Evolutionary conservation across 1,284 basidiomycete genomes (phyloP).

Genomic region (Apiotrichum siamense): DNA sequence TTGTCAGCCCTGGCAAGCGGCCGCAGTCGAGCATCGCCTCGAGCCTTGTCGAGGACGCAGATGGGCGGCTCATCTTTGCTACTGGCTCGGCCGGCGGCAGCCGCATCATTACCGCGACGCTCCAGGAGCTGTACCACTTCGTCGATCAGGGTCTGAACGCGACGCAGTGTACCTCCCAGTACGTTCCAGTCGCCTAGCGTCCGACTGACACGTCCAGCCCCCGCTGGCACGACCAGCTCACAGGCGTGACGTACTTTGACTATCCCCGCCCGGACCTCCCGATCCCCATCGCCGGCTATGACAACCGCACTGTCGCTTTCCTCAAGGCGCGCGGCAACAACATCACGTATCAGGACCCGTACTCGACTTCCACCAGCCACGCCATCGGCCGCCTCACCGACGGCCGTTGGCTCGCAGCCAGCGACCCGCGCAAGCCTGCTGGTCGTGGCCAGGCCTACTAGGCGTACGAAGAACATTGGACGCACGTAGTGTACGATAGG

Average conservation of each 20-base stretch:
- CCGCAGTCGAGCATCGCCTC: constrained; percentile 46
- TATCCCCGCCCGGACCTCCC: constrained; percentile 19
- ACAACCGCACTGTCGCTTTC: constrained; percentile 42
- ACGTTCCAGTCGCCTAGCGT: constrained; percentile 1
- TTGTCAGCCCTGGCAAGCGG: constrained; percentile 43
- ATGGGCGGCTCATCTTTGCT: constrained; percentile 41
- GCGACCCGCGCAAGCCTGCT: constrained; percentile 17
- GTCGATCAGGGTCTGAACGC: constrained; percentile 34
- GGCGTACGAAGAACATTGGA: background rate
- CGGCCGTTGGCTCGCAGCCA: constrained; percentile 22
- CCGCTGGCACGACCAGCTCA: constrained; percentile 49
- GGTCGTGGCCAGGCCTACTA: constrained; percentile 10
- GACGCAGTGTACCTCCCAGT: constrained; percentile 24
- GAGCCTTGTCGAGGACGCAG: constrained; percentile 42
- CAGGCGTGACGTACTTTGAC: constrained; percentile 41
- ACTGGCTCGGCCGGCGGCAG: constrained; percentile 47
- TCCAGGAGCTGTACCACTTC: constrained; percentile 39
- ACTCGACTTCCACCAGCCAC: constrained; percentile 21
- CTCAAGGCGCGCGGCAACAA: constrained; percentile 39
- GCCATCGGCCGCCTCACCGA: constrained; percentile 22
- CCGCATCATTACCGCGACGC: constrained; percentile 48
- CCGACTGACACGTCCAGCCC: constrained; percentile 23
- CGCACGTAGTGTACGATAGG: too few relatives aligned
- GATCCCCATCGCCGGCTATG: constrained; percentile 36
- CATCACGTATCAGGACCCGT: constrained; percentile 28